Percentiles rank a stretch among this genome's conserved stretches.
Evolutionary conservation across 805 yeast species (phyloP).

Genomic region (Komagataella pastoris): DNA sequence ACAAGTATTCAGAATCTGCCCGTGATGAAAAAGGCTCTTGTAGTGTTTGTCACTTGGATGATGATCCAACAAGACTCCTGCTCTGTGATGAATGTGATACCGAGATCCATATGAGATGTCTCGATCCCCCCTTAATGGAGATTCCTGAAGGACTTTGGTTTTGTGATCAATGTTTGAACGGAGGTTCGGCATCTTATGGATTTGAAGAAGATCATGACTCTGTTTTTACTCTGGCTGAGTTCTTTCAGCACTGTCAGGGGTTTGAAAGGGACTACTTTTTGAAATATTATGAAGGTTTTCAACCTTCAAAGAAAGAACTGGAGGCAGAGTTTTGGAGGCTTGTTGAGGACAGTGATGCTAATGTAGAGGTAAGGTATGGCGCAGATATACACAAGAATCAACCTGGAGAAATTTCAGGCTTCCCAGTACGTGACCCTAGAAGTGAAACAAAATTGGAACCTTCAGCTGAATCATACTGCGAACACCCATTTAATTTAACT

Average conservation of each 20-base stretch:
- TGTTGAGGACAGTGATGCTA: slow-evolving; percentile 21
- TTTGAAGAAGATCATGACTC: slow-evolving; percentile 57
- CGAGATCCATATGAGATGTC: slow-evolving; percentile 54
- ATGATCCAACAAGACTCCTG: slow-evolving; percentile 32
- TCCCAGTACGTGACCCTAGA: slow-evolving; percentile 36
- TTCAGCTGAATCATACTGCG: slow-evolving; percentile 20
- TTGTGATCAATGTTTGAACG: slow-evolving; percentile 75
- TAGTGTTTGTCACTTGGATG: slow-evolving; percentile 29
- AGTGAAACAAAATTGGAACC: slow-evolving; percentile 7
- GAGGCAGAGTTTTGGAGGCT: slow-evolving; percentile 59
- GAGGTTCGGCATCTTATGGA: slow-evolving; percentile 72
- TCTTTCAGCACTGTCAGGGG: slow-evolving; percentile 38
- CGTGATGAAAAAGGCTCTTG: slow-evolving; percentile 6
- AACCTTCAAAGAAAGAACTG: slow-evolving; percentile 27
- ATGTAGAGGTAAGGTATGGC: slow-evolving; percentile 62
- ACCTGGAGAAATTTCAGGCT: slow-evolving; percentile 62
- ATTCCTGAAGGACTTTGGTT: slow-evolving; percentile 60
- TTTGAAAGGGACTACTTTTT: slow-evolving; percentile 32
- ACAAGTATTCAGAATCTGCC: slow-evolving; percentile 1
- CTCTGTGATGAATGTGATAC: slow-evolving; percentile 67
- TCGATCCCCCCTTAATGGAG: slow-evolving; percentile 37
- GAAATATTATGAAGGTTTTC: slow-evolving; percentile 11
- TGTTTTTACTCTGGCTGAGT: slow-evolving; percentile 33
- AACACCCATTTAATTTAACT: slow-evolving; percentile 67
- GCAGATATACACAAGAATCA: slow-evolving; percentile 65